phyloP scores from a whole-genome alignment of 306 rosid genomes.

The Vigna trinervia region DNA sequence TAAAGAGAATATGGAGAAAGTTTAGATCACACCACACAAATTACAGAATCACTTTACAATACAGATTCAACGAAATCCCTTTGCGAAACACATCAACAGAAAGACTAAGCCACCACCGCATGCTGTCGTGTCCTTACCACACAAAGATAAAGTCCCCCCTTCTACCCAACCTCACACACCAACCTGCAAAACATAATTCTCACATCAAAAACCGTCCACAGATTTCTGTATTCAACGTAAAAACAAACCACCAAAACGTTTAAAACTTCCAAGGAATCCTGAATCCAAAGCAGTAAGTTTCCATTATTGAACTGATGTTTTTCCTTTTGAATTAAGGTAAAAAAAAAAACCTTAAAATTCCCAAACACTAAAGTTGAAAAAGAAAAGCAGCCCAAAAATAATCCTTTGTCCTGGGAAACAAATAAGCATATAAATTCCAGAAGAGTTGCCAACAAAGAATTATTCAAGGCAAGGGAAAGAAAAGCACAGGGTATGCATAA shows the following conservation, averaged over 20 bases:
- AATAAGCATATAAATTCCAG: background rate
- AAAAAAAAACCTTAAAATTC: background rate
- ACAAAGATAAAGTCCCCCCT: constrained; percentile 32
- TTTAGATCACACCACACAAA: constrained; percentile 16
- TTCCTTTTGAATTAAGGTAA: background rate
- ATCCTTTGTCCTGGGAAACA: too few relatives aligned
- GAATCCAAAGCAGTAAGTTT: background rate
- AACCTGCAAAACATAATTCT: constrained; percentile 47
- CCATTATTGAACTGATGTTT: background rate
- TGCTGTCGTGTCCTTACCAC: constrained; percentile 66
- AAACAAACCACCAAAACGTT: background rate
- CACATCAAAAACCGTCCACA: constrained; percentile 21
- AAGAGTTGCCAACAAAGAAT: background rate
- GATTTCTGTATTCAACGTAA: background rate
- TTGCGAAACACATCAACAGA: constrained; percentile 84
- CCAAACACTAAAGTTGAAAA: background rate
- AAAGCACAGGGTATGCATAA: background rate
- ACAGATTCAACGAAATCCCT: constrained; percentile 82
- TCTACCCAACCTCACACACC: constrained; percentile 1
- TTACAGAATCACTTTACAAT: constrained; percentile 96
- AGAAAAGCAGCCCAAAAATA: background rate
- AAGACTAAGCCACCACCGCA: constrained; percentile 84
- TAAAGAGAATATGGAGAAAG: background rate
- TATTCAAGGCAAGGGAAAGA: background rate
- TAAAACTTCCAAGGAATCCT: background rate